These are phyloP conservation scores for Diaporthe vaccinii DNA, from an alignment of 2,329 filamentous ascomycete genomes.

Conservation along the genomic window DNA sequence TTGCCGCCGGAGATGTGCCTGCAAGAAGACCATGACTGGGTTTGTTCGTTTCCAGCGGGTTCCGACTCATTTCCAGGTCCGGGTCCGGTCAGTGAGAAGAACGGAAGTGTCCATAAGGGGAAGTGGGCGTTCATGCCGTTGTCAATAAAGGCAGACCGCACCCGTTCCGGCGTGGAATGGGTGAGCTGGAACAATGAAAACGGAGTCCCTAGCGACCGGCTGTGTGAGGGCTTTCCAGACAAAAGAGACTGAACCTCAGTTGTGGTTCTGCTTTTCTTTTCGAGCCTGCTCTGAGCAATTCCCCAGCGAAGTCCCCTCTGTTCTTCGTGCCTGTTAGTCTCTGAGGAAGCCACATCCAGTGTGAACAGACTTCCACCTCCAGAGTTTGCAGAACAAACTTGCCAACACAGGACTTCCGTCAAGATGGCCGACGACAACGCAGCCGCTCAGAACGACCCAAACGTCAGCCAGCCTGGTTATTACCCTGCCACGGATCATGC, in stretches of 20 bases:
- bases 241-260: constrained; percentile 33
- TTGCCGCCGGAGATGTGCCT: background rate
- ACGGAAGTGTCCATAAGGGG: constrained; percentile 12
- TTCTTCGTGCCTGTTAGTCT: background rate
- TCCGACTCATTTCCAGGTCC: background rate
- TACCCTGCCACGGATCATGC: constrained; percentile 56
- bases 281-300: background rate
- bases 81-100: constrained; percentile 7
- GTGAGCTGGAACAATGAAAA: constrained; percentile 35
- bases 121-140: constrained; percentile 14
- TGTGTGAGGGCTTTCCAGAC: background rate
- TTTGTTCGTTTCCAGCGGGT: constrained; percentile 6
- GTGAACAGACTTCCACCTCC: background rate
- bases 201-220: background rate
- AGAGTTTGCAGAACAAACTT: background rate
- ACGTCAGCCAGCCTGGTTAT: constrained; percentile 52
- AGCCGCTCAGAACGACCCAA: constrained; percentile 41
- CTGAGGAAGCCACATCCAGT: background rate
- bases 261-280: background rate
- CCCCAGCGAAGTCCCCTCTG: too few relatives aligned
- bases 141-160: constrained; percentile 26
- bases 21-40: background rate
- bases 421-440: constrained; percentile 44
- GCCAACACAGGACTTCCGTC: background rate
- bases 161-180: constrained; percentile 34